Percentiles rank a stretch among this genome's conserved stretches.
Evolutionary conservation across 2,329 filamentous ascomycete genomes (phyloP).

Genomic region (Westerdykella aurantiaca): DNA sequence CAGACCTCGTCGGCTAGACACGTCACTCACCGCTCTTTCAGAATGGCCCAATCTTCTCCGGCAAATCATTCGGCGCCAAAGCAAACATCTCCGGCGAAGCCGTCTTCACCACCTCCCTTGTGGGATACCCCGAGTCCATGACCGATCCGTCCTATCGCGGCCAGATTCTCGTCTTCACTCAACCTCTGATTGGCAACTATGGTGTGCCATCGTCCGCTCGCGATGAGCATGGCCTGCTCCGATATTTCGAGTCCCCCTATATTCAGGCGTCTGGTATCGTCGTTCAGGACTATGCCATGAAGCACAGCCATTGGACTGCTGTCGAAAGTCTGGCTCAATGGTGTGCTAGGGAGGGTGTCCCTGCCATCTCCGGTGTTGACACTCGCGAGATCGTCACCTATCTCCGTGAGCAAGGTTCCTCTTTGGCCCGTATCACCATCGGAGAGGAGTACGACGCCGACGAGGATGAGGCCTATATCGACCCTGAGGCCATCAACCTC

Average conservation of each 20-base stretch:
- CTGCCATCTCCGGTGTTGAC: slow-evolving; percentile 93
- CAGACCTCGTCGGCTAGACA: slow-evolving; percentile 6
- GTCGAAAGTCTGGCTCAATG: slow-evolving; percentile 89
- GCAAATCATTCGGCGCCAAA: slow-evolving; percentile 93
- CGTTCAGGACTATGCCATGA: slow-evolving; percentile 85
- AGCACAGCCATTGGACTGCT: slow-evolving; percentile 98
- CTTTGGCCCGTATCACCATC: slow-evolving; percentile 86
- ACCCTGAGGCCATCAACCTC: slow-evolving; percentile 93
- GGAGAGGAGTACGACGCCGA: slow-evolving; percentile 98
- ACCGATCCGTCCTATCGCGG: slow-evolving; percentile 66
- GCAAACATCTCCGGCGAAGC: slow-evolving; percentile 96
- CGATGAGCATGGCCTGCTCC: slow-evolving; percentile 84
- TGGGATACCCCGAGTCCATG: slow-evolving; percentile 91
- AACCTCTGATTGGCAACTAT: slow-evolving; percentile 97
- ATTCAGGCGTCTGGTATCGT: slow-evolving; percentile 95
- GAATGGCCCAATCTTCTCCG: slow-evolving; percentile 93
- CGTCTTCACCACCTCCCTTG: slow-evolving; percentile 95
- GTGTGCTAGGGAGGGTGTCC: slow-evolving; percentile 94
- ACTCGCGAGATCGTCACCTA: slow-evolving; percentile 95
- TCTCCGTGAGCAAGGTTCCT: slow-evolving; percentile 93
- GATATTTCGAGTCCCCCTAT: slow-evolving; percentile 97
- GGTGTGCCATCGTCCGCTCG: slow-evolving; percentile 82
- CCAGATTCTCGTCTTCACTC: slow-evolving; percentile 97
- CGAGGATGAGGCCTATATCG: slow-evolving; percentile 92
- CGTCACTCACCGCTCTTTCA: slow-evolving; percentile 39